A percentile compares a stretch with the other conserved stretches of the same genome.
phyloP scores from a whole-genome alignment of 2,329 filamentous ascomycete genomes.

The Teratosphaeriaceae sp. region DNA sequence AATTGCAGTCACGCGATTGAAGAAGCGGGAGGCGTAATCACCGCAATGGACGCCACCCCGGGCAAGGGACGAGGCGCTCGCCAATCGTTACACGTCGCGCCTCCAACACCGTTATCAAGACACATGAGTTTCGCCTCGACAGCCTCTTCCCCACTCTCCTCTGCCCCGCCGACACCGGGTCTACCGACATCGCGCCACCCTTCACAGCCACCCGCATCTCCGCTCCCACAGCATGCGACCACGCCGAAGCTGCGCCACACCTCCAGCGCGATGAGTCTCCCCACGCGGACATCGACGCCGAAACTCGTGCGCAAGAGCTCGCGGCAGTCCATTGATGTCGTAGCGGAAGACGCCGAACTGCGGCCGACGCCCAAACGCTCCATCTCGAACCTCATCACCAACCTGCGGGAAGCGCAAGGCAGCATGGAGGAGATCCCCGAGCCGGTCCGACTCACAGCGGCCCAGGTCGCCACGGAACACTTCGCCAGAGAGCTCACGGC shows the following conservation, averaged over 20 bases:
- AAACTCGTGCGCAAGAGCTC: constrained; percentile 20
- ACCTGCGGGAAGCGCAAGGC: constrained; percentile 26
- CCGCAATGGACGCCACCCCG: too few species aligned
- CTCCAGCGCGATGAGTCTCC: constrained; percentile 23
- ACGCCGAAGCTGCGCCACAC: constrained; percentile 13
- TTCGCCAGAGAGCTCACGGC: constrained; percentile 63
- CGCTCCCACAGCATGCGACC: constrained; percentile 2
- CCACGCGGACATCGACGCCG: constrained; percentile 13
- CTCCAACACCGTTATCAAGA: too few species aligned
- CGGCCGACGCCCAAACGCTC: constrained; percentile 27
- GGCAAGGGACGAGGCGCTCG: too few species aligned
- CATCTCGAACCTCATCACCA: constrained; percentile 27
- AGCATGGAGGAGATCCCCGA: constrained; percentile 28
- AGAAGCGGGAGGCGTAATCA: too few species aligned
- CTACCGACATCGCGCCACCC: constrained; percentile 4
- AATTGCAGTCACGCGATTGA: too few species aligned
- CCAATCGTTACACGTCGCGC: constrained; percentile 1
- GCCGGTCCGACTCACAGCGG: constrained; percentile 24
- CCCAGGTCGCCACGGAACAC: constrained; percentile 41
- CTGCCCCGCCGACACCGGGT: constrained; percentile 5
- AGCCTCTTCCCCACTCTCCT: constrained; percentile 5
- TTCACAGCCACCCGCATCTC: constrained; percentile 9
- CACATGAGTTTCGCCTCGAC: constrained; percentile 2
- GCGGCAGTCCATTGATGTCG: constrained; percentile 19
- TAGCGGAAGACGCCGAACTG: constrained; percentile 10